A percentile compares a stretch with the other conserved stretches of the same genome.
Evolutionary conservation across 1,139 yeast genomes (phyloP).

Genomic region (Suhomyces yuchorum): DNA sequence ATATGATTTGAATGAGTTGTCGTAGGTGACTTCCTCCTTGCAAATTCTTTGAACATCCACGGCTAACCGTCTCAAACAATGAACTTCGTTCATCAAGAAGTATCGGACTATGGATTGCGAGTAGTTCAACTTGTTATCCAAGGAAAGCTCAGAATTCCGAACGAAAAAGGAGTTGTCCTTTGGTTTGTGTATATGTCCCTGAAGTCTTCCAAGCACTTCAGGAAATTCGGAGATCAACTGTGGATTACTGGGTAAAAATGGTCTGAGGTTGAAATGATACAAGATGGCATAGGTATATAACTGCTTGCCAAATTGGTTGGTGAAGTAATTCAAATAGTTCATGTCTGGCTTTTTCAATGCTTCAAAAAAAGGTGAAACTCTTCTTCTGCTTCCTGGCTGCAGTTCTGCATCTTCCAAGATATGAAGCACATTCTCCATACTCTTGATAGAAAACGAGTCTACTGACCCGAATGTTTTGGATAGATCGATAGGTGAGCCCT

Average conservation of each 20-base stretch:
- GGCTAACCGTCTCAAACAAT: slow-evolving; percentile 16
- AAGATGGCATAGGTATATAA: slow-evolving; percentile 16
- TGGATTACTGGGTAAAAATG: slow-evolving; percentile 17
- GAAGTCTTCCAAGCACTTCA: slow-evolving; percentile 13
- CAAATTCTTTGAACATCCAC: slow-evolving; percentile 16
- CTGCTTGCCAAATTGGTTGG: slow-evolving; percentile 19
- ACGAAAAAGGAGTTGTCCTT: slow-evolving; percentile 17
- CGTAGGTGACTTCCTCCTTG: slow-evolving; percentile 14
- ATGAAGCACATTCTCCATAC: slow-evolving; percentile 21
- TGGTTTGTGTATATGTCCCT: slow-evolving; percentile 11
- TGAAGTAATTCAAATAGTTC: slow-evolving; percentile 17
- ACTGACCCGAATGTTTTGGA: slow-evolving; percentile 10
- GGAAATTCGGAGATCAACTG: slow-evolving; percentile 13
- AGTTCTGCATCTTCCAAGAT: slow-evolving; percentile 19
- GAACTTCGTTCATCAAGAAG: slow-evolving; percentile 18
- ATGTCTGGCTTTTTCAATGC: slow-evolving; percentile 16
- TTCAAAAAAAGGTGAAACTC: slow-evolving; percentile 15
- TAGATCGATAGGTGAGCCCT: slow-evolving; percentile 13
- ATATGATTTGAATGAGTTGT: slow-evolving; percentile 6
- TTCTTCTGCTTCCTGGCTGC: slow-evolving; percentile 9
- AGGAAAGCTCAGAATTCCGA: slow-evolving; percentile 14
- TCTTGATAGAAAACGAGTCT: slow-evolving; percentile 12
- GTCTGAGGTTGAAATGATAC: slow-evolving; percentile 18
- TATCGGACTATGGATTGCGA: slow-evolving; percentile 20
- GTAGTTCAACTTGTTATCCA: slow-evolving; percentile 15